Conservation (phyloP, 352 stramenopile species). For the Globisporangium ultimum region DNA sequence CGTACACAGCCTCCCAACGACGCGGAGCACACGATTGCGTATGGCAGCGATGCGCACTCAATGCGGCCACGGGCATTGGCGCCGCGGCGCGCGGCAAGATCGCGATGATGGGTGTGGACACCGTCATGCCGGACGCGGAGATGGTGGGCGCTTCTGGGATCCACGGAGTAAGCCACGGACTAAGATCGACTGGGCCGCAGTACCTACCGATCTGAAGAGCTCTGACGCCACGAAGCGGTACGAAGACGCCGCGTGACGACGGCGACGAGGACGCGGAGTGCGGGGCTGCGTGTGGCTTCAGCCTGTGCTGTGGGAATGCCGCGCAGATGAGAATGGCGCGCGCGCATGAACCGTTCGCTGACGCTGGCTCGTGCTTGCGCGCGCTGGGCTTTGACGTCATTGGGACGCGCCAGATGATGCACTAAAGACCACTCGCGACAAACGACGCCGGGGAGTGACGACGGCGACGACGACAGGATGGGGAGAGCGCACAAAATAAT, state of each 20-base stretch:
- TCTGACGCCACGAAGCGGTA: too few relatives aligned
- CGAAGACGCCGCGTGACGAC: too few relatives aligned
- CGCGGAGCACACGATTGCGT: not conserved
- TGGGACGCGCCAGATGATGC: constrained; percentile 11
- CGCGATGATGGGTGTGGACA: not conserved
- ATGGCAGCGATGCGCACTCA: not conserved
- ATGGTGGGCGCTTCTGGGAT: not conserved
- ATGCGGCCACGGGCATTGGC: too few relatives aligned
- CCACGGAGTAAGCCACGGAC: not conserved
- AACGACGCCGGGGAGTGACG: not conserved
- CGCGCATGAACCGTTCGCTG: not conserved
- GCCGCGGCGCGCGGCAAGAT: constrained; percentile 6
- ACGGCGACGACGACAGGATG: constrained; percentile 2
- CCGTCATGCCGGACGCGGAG: constrained; percentile 1
- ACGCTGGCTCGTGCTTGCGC: constrained; percentile 12
- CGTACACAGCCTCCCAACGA: constrained; percentile 21
- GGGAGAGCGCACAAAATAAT: not conserved
- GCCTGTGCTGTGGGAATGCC: not conserved
- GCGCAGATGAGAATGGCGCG: too few relatives aligned
- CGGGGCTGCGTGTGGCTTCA: too few relatives aligned
- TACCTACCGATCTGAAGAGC: too few relatives aligned
- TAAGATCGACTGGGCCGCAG: too few relatives aligned
- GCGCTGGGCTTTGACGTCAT: constrained; percentile 14
- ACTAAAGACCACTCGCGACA: too few relatives aligned
- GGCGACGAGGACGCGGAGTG: too few relatives aligned